Conservation (phyloP, 179 eudicot species). For the Silene coronaria region DNA sequence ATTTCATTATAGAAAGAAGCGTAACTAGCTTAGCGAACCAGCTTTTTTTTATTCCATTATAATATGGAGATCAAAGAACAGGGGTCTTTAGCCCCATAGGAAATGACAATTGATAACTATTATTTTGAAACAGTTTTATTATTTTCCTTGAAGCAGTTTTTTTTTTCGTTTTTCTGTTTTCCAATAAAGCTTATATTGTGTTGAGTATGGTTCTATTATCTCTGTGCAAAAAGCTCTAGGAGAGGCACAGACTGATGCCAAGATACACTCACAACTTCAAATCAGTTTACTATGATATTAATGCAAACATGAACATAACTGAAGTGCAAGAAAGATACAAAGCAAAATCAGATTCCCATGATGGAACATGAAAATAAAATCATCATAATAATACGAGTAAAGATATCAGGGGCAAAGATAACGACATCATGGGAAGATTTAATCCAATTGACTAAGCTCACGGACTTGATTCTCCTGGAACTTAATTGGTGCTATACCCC, state of each 20-base stretch:
- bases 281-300: neutral
- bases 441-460: neutral
- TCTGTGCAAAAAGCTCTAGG: neutral
- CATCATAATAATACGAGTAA: neutral
- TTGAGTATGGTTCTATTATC: neutral
- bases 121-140: no score
- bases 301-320: neutral
- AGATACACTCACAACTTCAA: neutral
- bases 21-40: no score
- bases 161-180: neutral
- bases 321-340: neutral
- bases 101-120: no score
- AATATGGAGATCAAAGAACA: no score
- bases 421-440: neutral
- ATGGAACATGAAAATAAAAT: neutral
- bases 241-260: neutral
- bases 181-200: neutral
- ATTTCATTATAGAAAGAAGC: no score
- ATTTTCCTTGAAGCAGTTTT: no score
- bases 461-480: neutral
- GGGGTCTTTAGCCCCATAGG: no score
- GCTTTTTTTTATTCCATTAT: no score
- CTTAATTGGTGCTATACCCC: neutral
- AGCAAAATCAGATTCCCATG: neutral
- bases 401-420: neutral